Base-by-base conservation (phyloP, 768 basidiomycete species). In the Naganishia randhawae region DNA sequence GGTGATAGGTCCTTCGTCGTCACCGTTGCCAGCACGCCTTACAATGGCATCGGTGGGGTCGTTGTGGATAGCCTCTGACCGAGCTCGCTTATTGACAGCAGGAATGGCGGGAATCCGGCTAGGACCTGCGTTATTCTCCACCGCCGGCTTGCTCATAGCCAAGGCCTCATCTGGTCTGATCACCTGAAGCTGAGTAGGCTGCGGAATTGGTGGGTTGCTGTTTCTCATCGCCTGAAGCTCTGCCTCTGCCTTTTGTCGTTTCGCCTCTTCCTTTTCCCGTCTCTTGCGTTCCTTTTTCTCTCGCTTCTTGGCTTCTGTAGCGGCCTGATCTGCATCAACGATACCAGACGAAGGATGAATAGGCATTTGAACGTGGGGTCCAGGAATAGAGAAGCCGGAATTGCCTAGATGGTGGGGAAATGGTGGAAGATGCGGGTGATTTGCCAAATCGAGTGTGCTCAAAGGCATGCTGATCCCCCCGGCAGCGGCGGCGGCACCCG, bases 231-330 rank as follows among this genome's bases (percentile, higher is more conserved):
- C 37, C 39, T 39, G 27, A 10, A 35, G 57, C 8, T 37, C 57
- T 13, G 37, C 31, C 37, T 61, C 57, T 41, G n/a, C 57, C 11
- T n/a, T 29, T 29, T 61, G 39, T 41, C 57, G 57, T 22, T 61
- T 61, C 25, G 39, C 35, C 27, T 61, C 57, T 37, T 32, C 54
- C 39, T 42, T 61, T 61, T 61, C 57, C 11, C 57, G 57, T 22
- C 33, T 37, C 39, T 61, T 61, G 22, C 37, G 35, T 41, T 61
- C 57, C 37, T 61, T 61, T 41, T 41, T 61, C 57, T 61, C 57
- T 5, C 14, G 54, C 25, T 61, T 61, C 27, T 61, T 61, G 22
- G 37, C 57, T 42, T 33, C 35, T 2, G 35, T 22, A 16, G 57
- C 57, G 35, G 57, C 57, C 16, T 37, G n/a, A 25, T 22, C n/a